Evolutionary conservation across 2,329 filamentous ascomycete species (phyloP).

Genomic region (Colletotrichum plurivorum): DNA sequence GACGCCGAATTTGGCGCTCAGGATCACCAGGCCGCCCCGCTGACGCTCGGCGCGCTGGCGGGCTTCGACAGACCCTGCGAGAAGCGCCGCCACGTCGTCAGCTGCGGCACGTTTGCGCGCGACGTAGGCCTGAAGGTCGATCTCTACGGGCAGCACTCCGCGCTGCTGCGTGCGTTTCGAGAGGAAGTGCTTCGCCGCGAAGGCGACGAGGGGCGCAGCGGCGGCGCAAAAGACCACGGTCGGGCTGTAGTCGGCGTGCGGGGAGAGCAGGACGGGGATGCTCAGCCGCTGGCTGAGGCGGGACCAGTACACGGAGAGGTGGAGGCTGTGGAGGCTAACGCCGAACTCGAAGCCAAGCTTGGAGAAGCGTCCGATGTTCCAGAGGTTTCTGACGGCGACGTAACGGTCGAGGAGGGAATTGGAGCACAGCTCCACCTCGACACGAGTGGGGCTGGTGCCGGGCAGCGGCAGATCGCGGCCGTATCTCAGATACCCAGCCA

Average conservation of each 20-base stretch:
- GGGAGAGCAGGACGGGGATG: constrained; percentile 58
- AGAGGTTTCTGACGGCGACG: constrained; percentile 60
- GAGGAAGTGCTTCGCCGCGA: constrained; percentile 55
- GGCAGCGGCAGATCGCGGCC: constrained; percentile 51
- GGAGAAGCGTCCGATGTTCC: constrained; percentile 56
- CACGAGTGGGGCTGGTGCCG: constrained; percentile 46
- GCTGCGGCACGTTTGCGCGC: constrained; percentile 58
- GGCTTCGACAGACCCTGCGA: constrained; percentile 56
- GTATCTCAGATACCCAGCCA: constrained; percentile 55
- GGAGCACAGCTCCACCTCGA: constrained; percentile 60
- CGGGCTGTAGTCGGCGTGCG: constrained; percentile 45
- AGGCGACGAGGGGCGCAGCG: constrained; percentile 55
- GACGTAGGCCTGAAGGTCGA: constrained; percentile 45
- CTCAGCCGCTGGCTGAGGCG: constrained; percentile 60
- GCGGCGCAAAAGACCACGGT: constrained; percentile 55
- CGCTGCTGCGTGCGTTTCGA: constrained; percentile 30
- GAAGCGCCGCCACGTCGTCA: constrained; percentile 59
- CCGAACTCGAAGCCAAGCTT: constrained; percentile 61
- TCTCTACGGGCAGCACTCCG: neutral
- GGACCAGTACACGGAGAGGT: constrained; percentile 63
- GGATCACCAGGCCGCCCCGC: constrained; percentile 60
- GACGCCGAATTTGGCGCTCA: constrained; percentile 64
- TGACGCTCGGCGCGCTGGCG: constrained; percentile 54
- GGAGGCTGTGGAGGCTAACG: constrained; percentile 56
- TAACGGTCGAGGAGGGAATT: constrained; percentile 53